Conservation (phyloP, 768 basidiomycete genomes). For the Rhodotorula toruloides region DNA sequence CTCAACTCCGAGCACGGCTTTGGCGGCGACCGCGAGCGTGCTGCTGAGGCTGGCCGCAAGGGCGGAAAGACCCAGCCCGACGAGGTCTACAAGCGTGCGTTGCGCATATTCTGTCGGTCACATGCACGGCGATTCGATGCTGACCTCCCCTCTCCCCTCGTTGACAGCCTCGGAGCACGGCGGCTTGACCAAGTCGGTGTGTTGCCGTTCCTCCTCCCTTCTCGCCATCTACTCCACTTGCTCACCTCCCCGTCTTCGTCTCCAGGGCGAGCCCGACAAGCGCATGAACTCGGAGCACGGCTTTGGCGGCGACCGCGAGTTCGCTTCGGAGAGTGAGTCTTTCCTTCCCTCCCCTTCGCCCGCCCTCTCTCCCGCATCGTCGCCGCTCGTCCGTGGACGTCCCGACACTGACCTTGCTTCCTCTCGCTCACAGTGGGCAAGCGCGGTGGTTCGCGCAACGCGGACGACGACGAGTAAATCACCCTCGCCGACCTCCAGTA, state of each 20-base stretch:
- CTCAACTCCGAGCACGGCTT: conserved; percentile 45
- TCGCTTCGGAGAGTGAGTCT: background rate
- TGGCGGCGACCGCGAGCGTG: conserved; percentile 34
- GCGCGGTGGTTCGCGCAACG: background rate
- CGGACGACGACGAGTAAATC: conserved; percentile 12
- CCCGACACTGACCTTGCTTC: no score
- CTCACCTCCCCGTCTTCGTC: no score
- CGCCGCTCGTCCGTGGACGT: no score
- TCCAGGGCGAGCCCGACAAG: conserved; percentile 45
- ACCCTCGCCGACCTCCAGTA: no score
- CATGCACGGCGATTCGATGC: background rate
- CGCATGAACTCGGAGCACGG: conserved; percentile 45
- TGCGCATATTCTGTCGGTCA: background rate
- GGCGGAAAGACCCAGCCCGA: conserved; percentile 39
- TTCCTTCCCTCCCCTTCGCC: no score
- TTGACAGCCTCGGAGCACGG: conserved; percentile 47
- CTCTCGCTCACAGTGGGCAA: conserved; percentile 3
- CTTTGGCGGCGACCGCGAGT: conserved; percentile 16
- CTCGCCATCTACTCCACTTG: no score
- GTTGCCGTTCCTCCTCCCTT: background rate
- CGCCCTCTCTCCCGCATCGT: no score
- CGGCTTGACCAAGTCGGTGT: conserved; percentile 46
- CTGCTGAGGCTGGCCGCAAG: conserved; percentile 43
- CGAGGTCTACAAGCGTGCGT: conserved; percentile 21
- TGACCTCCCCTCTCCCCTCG: background rate